Evolutionary conservation across 768 basidiomycete genomes (phyloP).

Genomic region (Leccinellum rugosiceps): DNA sequence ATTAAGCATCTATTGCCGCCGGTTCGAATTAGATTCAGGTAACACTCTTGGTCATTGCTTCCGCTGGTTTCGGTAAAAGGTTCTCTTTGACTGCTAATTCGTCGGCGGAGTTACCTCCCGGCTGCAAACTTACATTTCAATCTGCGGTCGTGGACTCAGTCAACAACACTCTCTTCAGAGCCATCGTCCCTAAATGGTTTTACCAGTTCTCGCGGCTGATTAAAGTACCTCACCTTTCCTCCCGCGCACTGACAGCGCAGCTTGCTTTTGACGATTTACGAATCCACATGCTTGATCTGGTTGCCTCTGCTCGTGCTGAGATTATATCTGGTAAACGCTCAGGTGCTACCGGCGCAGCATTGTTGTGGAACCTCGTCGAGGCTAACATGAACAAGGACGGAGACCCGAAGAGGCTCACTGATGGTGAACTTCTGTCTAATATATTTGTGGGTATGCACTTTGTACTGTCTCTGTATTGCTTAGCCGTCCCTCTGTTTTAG

Average conservation of each 20-base stretch:
- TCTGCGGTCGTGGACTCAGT: slow-evolving; percentile 29
- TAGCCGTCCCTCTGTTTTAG: slow-evolving; percentile 20
- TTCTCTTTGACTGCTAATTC: slow-evolving; percentile 34
- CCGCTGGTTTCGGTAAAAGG: slow-evolving; percentile 41
- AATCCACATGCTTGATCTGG: slow-evolving; percentile 40
- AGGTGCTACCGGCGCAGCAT: slow-evolving; percentile 29
- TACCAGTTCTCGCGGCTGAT: slow-evolving; percentile 19
- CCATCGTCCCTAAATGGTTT: slow-evolving; percentile 35
- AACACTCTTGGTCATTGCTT: slow-evolving; percentile 38
- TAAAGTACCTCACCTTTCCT: slow-evolving; percentile 37
- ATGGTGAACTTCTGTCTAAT: slow-evolving; percentile 47
- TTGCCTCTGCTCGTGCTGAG: slow-evolving; percentile 37
- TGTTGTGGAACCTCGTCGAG: slow-evolving; percentile 44
- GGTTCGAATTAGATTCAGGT: slow-evolving; percentile 15
- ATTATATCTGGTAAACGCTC: slow-evolving; percentile 28
- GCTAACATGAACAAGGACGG: slow-evolving; percentile 43
- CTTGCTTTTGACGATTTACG: slow-evolving; percentile 37
- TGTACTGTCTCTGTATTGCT: neutral
- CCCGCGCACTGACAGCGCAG: slow-evolving; percentile 25
- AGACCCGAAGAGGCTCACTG: slow-evolving; percentile 33
- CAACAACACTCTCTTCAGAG: slow-evolving; percentile 27
- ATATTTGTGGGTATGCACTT: slow-evolving; percentile 38
- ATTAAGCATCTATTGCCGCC: neutral
- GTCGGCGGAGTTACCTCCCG: slow-evolving; percentile 20
- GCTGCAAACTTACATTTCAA: slow-evolving; percentile 36